These are phyloP conservation scores for Lactarius hatsudake DNA, from an alignment of 768 basidiomycete genomes.

Conservation along the genomic window DNA sequence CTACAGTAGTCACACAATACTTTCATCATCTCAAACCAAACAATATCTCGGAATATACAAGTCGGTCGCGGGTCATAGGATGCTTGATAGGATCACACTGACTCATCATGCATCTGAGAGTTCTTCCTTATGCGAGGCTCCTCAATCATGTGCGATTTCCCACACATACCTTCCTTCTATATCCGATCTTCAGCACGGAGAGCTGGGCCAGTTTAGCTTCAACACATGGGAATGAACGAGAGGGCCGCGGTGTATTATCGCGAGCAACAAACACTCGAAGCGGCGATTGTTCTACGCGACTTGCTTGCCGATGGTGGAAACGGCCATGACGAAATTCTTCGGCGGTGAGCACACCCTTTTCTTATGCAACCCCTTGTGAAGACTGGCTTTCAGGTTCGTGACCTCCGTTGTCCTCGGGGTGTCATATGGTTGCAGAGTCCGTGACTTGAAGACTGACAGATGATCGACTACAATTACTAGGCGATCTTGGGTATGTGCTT, in stretches of 20 bases:
- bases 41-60: no score
- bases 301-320: conserved; percentile 3
- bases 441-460: conserved; percentile 8
- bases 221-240: conserved; percentile 19
- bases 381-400: conserved; percentile 14
- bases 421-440: conserved; percentile 15
- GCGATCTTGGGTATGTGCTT: no score
- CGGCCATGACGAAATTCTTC: not conserved
- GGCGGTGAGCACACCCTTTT: conserved; percentile 9
- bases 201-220: no score
- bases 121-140: no score
- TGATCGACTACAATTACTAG: conserved; percentile 8
- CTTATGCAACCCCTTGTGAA: not conserved
- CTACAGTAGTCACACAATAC: no score
- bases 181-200: no score
- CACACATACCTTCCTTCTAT: no score
- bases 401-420: conserved; percentile 15
- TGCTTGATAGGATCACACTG: no score
- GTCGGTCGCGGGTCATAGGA: no score
- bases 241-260: conserved; percentile 9
- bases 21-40: no score
- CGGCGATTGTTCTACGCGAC: conserved; percentile 16
- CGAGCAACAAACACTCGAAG: conserved; percentile 22
- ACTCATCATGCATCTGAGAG: no score
- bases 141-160: no score